A percentile compares a stretch with the other conserved stretches of the same genome.
Evolutionary conservation across 2,329 filamentous ascomycete species (phyloP).

Genomic region (Ophiostoma montium): DNA sequence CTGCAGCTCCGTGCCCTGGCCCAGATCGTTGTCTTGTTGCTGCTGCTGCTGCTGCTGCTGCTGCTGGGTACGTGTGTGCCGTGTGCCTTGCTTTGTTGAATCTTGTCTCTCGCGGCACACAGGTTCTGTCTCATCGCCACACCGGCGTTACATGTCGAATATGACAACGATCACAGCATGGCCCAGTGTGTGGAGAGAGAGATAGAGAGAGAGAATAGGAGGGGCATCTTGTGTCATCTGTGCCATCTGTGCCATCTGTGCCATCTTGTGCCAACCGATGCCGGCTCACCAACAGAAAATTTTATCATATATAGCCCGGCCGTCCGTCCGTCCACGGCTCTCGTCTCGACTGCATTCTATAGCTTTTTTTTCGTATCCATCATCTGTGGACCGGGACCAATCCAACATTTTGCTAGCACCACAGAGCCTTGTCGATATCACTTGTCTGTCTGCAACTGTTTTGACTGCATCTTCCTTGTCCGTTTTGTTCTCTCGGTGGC

Average conservation of each 20-base stretch:
- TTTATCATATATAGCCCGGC: background rate
- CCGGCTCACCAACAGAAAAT: background rate
- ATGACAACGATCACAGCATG: background rate
- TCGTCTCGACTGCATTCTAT: no score
- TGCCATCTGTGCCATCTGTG: no score
- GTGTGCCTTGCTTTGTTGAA: background rate
- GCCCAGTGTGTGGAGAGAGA: background rate
- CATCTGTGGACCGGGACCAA: no score
- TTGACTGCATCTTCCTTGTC: background rate
- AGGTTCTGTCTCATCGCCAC: background rate
- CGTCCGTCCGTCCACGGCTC: no score
- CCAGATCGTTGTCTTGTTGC: background rate
- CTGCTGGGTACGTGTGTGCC: background rate
- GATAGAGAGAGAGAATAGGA: no score
- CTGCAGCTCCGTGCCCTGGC: background rate
- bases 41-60: background rate
- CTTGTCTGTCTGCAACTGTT: background rate
- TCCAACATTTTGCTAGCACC: no score
- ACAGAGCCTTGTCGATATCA: background rate
- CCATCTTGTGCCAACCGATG: background rate
- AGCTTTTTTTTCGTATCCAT: background rate
- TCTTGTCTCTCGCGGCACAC: background rate
- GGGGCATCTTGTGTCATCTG: no score
- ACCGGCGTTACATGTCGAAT: background rate
- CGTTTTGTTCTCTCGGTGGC: background rate